Percentiles rank a stretch among this genome's conserved stretches.
Evolutionary conservation across 257 asterid species (phyloP).

Genomic region (Fraxinus anomala): DNA sequence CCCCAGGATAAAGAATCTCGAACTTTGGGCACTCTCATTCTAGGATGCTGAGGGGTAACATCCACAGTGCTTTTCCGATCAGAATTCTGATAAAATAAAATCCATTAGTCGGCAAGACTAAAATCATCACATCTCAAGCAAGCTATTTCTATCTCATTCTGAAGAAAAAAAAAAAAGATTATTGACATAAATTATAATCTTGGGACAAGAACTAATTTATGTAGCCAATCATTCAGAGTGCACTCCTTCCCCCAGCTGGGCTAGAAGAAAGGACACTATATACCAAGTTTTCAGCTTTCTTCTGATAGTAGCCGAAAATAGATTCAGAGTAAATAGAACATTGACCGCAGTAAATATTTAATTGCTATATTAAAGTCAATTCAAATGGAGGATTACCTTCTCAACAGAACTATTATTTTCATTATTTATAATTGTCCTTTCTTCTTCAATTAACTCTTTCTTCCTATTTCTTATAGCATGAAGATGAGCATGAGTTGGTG

Average conservation of each 20-base stretch:
- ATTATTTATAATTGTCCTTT: slow-evolving; percentile 35
- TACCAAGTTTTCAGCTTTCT: not conserved
- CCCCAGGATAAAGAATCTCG: slow-evolving; percentile 84
- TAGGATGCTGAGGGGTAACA: slow-evolving; percentile 40
- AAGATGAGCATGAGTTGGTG: slow-evolving; percentile 86
- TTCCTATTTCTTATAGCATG: slow-evolving; percentile 73
- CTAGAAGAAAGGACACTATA: not conserved
- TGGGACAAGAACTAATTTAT: not conserved
- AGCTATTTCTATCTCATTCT: not conserved
- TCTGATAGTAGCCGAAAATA: not conserved
- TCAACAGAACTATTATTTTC: slow-evolving; percentile 34
- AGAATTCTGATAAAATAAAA: slow-evolving; percentile 33
- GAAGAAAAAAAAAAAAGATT: not conserved
- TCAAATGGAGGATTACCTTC: slow-evolving; percentile 51
- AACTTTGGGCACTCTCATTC: slow-evolving; percentile 81
- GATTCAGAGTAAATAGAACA: slow-evolving; percentile 4
- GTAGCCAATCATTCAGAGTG: slow-evolving; percentile 2
- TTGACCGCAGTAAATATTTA: not conserved
- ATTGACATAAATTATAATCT: not conserved
- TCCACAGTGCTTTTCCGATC: slow-evolving; percentile 40
- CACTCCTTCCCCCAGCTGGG: not conserved
- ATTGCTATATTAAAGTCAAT: slow-evolving; percentile 16
- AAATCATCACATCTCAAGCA: slow-evolving; percentile 4
- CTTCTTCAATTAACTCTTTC: slow-evolving; percentile 54
- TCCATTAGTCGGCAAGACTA: slow-evolving; percentile 16